Conservation (phyloP, 495 filamentous ascomycete species). For the Trichoderma reesei region DNA sequence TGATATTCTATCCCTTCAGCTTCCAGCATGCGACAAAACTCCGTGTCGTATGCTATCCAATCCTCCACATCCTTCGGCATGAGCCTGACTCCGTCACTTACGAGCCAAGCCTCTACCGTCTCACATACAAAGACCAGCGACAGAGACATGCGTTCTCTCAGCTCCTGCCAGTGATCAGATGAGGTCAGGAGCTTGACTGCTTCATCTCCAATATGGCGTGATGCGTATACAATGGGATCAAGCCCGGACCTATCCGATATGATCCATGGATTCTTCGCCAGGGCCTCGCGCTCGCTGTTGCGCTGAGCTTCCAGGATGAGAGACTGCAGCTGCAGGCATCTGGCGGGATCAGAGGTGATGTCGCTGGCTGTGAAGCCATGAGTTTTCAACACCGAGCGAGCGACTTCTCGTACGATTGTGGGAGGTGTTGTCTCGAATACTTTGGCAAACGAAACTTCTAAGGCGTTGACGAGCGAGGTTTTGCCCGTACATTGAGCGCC, state of each 20-base stretch:
- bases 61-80: constrained; percentile 34
- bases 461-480: constrained; percentile 36
- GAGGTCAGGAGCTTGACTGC: constrained; percentile 20
- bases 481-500: constrained; percentile 44
- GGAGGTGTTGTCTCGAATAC: constrained; percentile 14
- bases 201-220: constrained; percentile 26
- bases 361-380: constrained; percentile 32
- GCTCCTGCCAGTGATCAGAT: constrained; percentile 23
- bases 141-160: constrained; percentile 27
- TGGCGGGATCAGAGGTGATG: constrained; percentile 24
- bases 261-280: constrained; percentile 25
- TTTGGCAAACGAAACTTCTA: constrained; percentile 24
- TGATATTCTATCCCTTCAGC: constrained; percentile 17
- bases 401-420: constrained; percentile 34
- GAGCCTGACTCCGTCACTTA: constrained; percentile 40
- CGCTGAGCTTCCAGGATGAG: constrained; percentile 38
- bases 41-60: constrained; percentile 28
- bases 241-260: constrained; percentile 43
- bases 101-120: constrained; percentile 31
- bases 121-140: constrained; percentile 38
- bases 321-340: constrained; percentile 30
- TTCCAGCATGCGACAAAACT: constrained; percentile 21
- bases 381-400: constrained; percentile 30
- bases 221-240: constrained; percentile 39
- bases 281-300: constrained; percentile 24